These are phyloP conservation scores for Penicillium sp. DNA, from an alignment of 2,329 filamentous ascomycete genomes.

Conservation along the genomic window DNA sequence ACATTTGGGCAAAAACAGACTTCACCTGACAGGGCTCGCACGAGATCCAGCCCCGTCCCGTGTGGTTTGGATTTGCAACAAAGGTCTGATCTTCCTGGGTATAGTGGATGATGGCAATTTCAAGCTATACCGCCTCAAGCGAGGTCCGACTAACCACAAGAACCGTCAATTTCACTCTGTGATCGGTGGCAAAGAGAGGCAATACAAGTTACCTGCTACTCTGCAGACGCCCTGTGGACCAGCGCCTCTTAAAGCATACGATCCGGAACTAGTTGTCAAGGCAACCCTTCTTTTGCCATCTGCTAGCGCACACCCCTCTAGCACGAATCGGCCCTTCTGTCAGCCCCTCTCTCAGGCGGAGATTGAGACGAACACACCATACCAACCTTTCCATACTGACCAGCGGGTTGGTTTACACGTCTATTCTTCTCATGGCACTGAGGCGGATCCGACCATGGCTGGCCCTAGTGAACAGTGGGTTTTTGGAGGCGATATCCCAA, in stretches of 20 bases:
- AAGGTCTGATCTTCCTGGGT: slow-evolving; percentile 43
- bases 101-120: slow-evolving; percentile 48
- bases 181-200: slow-evolving; percentile 59
- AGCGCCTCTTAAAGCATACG: slow-evolving; percentile 57
- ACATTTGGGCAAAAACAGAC: slow-evolving; percentile 49
- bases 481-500: slow-evolving; percentile 53
- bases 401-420: slow-evolving; percentile 76
- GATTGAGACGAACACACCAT: slow-evolving; percentile 93
- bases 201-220: slow-evolving; percentile 65
- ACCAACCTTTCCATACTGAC: slow-evolving; percentile 94
- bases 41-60: slow-evolving; percentile 42
- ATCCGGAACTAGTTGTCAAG: slow-evolving; percentile 40
- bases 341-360: slow-evolving; percentile 73
- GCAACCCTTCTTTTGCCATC: slow-evolving; percentile 46
- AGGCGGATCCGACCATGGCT: slow-evolving; percentile 43
- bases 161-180: slow-evolving; percentile 56
- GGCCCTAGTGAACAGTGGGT: slow-evolving; percentile 47
- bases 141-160: slow-evolving; percentile 52
- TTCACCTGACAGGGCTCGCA: slow-evolving; percentile 45
- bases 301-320: slow-evolving; percentile 42
- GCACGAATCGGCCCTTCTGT: slow-evolving; percentile 41
- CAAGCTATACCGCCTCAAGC: slow-evolving; percentile 45
- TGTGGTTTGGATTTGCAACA: slow-evolving; percentile 48
- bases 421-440: slow-evolving; percentile 47
- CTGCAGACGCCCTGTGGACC: slow-evolving; percentile 61